Evolutionary conservation across 306 rosid genomes (phyloP), one percentile per base, ranked within the genome.

Genomic region (Crotalaria pallida): DNA sequence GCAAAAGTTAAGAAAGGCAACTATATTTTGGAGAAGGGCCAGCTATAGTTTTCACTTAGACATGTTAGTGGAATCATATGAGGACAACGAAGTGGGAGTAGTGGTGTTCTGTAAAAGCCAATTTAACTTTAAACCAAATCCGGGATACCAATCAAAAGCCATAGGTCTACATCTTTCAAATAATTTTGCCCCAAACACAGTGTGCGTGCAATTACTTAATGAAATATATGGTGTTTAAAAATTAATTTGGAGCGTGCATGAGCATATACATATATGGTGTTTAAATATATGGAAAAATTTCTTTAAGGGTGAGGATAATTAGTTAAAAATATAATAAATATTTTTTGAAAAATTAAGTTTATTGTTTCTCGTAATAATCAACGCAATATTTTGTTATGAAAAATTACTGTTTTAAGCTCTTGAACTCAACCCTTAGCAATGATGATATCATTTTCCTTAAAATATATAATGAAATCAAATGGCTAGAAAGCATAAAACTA

Each of bases 31-130:
- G 76, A 44, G 58, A 58, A 83, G 84, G 80, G 34, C 56, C 75
- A 67, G 68, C 79, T 24, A 31, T 71, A 72, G 81, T 50, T 77
- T 77, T 81, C 68, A 45, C 84, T 84, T 82, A 55, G 64, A 76
- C 74, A 10, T 63, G 67, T 52, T 48, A 71, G 89, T 85, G 91
- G 88, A 82, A 77, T 79, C 86, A 84, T 76, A 67, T 65, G 52
- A 67, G 69, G 76, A 76, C 74, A 71, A 31, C 44, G 13, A 40
- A 76, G 65, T 51, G 24, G 19, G 57, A 43, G 43, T 67, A 19
- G 38, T 52, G 12, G 11, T 40, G n/a, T 58, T n/a, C 70, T 58
- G 73, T 55, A 43, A 41, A 68, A 74, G 12, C 65, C 74, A 26
- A 12, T 62, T 80, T 53, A 18, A 71, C 75, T 72, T 58, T 50